Evolutionary conservation across 2,329 filamentous ascomycete genomes (phyloP).

Genomic region (Aspergillus oerlinghausenensis): DNA sequence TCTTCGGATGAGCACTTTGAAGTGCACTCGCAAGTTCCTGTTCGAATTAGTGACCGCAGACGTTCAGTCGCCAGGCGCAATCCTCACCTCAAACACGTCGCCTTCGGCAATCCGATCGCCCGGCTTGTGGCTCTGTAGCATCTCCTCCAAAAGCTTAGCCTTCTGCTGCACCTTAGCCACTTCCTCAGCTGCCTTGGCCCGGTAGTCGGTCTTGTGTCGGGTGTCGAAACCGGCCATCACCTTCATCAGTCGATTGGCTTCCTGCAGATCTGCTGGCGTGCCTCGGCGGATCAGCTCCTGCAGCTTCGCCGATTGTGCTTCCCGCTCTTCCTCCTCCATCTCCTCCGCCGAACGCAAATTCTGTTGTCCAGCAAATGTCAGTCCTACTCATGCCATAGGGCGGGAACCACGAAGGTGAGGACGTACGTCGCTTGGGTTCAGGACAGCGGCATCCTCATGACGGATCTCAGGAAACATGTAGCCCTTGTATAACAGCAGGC

Average conservation of each 20-base stretch:
- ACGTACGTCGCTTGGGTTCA: conserved; percentile 94
- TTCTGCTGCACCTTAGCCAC: conserved; percentile 95
- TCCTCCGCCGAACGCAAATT: conserved; percentile 95
- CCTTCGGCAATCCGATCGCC: conserved; percentile 73
- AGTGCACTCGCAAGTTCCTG: conserved; percentile 83
- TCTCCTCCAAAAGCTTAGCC: conserved; percentile 84
- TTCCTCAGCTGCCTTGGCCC: conserved; percentile 94
- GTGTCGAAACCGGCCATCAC: conserved; percentile 98
- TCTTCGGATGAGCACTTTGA: conserved; percentile 93
- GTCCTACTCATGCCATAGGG: not conserved
- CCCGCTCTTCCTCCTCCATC: conserved; percentile 95
- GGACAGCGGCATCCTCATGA: conserved; percentile 87
- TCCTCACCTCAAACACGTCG: conserved; percentile 60
- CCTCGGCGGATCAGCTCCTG: conserved; percentile 94
- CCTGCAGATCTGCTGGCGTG: conserved; percentile 86
- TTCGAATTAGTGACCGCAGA: not conserved
- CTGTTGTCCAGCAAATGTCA: conserved; percentile 45
- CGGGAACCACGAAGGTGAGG: not conserved
- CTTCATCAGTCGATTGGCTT: conserved; percentile 98
- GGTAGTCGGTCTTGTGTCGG: conserved; percentile 91
- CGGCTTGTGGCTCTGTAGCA: conserved; percentile 75
- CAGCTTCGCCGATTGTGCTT: conserved; percentile 94
- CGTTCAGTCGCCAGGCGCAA: not conserved
- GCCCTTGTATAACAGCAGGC: conserved; percentile 91
- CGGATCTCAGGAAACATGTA: conserved; percentile 92